Evolutionary conservation across 208 protist genomes (phyloP), one percentile per base, ranked within the genome.

Genomic region (Crithidia acanthocephali): DNA sequence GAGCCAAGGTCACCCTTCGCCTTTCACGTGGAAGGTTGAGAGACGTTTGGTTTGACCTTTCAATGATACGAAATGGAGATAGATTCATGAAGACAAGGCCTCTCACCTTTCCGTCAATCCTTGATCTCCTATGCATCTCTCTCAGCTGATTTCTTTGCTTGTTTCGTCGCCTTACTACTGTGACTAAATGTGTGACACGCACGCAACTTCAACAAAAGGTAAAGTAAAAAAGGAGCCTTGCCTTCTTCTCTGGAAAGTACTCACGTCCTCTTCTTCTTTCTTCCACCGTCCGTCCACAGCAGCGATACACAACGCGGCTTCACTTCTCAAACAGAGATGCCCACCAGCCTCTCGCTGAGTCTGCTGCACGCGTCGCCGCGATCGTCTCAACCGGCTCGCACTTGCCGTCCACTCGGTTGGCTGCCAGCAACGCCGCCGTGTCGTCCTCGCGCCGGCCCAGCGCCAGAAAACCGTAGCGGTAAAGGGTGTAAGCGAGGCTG

Each of bases 401-500:
- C 20, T 51, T 37, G 6, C 69, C 62, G 20, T 59, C 63, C 30
- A 74, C 18, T 13, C 28, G 2, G 45, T 80, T 64, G 25, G 55
- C 52, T 11, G 33, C 22, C 37, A 79, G 33, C 48, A 79, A 15
- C 28, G 72, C 58, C 37, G 52, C 72, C 51, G 67, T 55, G 32
- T 88, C 83, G 9, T 80, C 80, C 67, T 75, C 78, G 20, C 85
- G 76, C 25, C 66, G 63, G 16, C 72, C 58, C 6, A 90, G 63
- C 13, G 85, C 65, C 20, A 93, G 62, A 58, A 87, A 89, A 15
- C 85, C 88, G 66, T 85, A 89, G 7, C 83, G 73, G 71, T 86
- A 93, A 18, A 93, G 64, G 27, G 82, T 88, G 63, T 90, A 93
- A 22, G 85, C 82, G 16, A 89, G 72, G 22, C 79, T 86, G 68